Base-by-base conservation (phyloP, 106 monocot species). In the Hemerocallis citrina region DNA sequence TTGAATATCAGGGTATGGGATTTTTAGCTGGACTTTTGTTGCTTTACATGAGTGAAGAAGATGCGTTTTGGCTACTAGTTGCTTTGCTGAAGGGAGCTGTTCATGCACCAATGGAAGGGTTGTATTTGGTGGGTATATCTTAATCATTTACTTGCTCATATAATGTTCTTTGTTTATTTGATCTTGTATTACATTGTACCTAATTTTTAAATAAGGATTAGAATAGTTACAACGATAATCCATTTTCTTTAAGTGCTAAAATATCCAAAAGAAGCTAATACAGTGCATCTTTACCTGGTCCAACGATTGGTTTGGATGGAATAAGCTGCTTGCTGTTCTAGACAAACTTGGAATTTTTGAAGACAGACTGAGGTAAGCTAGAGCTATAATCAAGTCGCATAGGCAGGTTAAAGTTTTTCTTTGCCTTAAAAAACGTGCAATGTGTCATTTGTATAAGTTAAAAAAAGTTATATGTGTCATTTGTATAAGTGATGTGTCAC, bases 51-150 rank as follows among this genome's bases (percentile, higher is more conserved):
- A 82, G 92, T 60, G 98, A 98, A 67, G 98, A 98, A 63, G 98
- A 98, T 83, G 98, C 85, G 54, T 98, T 98, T 71, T 98, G 98
- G 98, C 66, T 98, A n/a, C 77, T 98, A 48, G 98, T 98, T 71
- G 98, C 98, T 52, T 72, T 98, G 56, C 71, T 98, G 46, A 98
- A 98, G 59, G 98, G 98, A 37, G 92, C 92, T 65, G 85, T 98
- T 77, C 98, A 98, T 77, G 75, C 84, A 51, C 98, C 98, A 68
- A 98, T 98, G 88, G 92, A 98, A 71, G 92, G 98, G 17, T 61
- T 98, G 44, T 98, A 98, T 74, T 87, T 77, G 87, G 92, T 92
- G 75, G 10, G 39, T 36, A 9, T 16, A 47, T 61, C 2, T 36
- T 52, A 52, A 52, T 52, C n/a, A 24, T 22, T 22, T 52, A 7